A percentile compares a stretch with the other conserved stretches of the same genome.
phyloP scores from a whole-genome alignment of 345 rosid species.

The Pistacia vera region DNA sequence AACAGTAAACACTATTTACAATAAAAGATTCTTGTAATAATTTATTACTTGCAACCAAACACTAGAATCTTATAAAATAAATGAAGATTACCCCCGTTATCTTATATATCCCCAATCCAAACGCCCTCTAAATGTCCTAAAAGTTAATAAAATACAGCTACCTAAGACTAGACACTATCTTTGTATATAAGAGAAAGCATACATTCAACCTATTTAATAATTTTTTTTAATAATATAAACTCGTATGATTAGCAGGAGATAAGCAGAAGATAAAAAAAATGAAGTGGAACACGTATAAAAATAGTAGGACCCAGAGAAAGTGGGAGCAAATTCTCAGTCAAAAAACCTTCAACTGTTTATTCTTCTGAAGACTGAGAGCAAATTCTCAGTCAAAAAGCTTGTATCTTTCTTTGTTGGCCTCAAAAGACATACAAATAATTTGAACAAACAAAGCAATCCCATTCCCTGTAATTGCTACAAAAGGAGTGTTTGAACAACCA shows the following conservation, averaged over 20 bases:
- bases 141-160: no score
- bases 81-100: no score
- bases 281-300: not conserved
- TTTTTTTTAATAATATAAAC: not conserved
- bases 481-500: slow-evolving; percentile 50
- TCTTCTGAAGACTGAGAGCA: slow-evolving; percentile 24
- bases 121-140: no score
- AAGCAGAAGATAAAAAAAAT: not conserved
- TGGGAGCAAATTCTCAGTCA: not conserved
- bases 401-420: slow-evolving; percentile 55
- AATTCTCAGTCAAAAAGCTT: slow-evolving; percentile 57
- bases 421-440: slow-evolving; percentile 56
- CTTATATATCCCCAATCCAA: no score
- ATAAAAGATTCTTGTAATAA: no score
- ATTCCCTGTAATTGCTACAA: slow-evolving; percentile 30
- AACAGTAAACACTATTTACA: no score
- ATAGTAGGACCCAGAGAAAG: slow-evolving; percentile 19
- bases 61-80: no score
- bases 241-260: slow-evolving; percentile 5
- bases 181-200: no score
- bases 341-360: slow-evolving; percentile 33
- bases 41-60: no score
- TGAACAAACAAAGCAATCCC: slow-evolving; percentile 48
- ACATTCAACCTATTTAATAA: no score
- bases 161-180: no score